Evolutionary conservation across 345 rosid species (phyloP), one percentile per base, ranked within the genome.

Genomic region (Cardamine occulta): DNA sequence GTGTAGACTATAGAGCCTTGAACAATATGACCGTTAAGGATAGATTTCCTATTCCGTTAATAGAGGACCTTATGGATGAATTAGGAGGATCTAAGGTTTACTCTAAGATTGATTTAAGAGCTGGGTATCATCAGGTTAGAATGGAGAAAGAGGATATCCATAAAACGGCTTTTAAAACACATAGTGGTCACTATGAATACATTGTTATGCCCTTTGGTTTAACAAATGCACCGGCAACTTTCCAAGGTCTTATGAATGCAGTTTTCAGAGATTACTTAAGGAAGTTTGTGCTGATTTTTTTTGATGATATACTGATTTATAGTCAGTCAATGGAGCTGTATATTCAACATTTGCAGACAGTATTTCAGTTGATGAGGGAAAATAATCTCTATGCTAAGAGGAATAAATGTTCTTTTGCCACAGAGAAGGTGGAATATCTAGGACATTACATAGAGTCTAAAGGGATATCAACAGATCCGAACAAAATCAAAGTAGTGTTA

Each of bases 81-180:
- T 1, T 62, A 0, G 66, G 51, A 0, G 35, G 52, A 0, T 23
- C 35, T 0, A 1, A 0, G 1, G 0, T 15, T 0, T 57, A 15
- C 2, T 57, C 62, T 0, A 57, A 57, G 1, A 57, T 57, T 0
- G 40, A 58, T 2, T 1, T 58, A 0, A 0, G 42, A 0, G 63
- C 24, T 1, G n/a, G 31, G 4, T 52, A 52, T 5, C 31, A 58
- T n/a, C 7, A 58, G 0, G 63, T 58, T 0, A 0, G 24, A 0
- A 58, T 58, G 42, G 42, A 15, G 0, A 7, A 1, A 0, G 0
- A 0, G 0, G 24, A 57, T 8, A 2, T n/a, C 0, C 63, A 58
- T 0, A 32, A 52, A 0, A 52, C 31, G 0, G 4, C 57, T 3
- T 52, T 52, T 0, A 52, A 52, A 6, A 52, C 57, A 0, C 42